These are phyloP conservation scores for Aspergillus sp. DNA, from an alignment of 2,329 filamentous ascomycete genomes.

Conservation along the genomic window DNA sequence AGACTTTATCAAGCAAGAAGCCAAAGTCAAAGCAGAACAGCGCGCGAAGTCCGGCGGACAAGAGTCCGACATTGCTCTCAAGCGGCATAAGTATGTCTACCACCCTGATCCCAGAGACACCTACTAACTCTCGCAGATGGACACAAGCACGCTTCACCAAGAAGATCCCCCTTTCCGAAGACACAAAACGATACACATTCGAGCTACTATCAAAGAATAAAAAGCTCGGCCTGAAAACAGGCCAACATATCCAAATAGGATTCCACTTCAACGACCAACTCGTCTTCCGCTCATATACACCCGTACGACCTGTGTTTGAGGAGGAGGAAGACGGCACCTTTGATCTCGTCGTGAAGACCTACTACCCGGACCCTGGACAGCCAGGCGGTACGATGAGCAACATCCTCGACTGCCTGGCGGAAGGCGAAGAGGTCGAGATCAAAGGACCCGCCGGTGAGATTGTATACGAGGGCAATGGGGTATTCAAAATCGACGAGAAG, in stretches of 20 bases:
- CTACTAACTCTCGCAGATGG: constrained; percentile 40
- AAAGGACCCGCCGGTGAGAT: constrained; percentile 59
- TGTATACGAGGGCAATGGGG: constrained; percentile 52
- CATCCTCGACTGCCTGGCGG: constrained; percentile 55
- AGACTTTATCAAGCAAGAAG: constrained; percentile 52
- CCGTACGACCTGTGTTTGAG: constrained; percentile 51
- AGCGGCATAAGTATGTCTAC: constrained; percentile 35
- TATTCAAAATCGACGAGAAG: constrained; percentile 52
- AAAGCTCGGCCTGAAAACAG: constrained; percentile 53
- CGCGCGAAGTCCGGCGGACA: constrained; percentile 36
- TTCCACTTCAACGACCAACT: constrained; percentile 59
- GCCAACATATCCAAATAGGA: constrained; percentile 59
- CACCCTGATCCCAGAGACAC: background rate
- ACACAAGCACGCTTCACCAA: constrained; percentile 46
- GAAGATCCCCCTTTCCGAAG: constrained; percentile 48
- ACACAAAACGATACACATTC: constrained; percentile 32
- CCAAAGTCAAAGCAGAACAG: constrained; percentile 47
- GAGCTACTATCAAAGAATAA: constrained; percentile 31
- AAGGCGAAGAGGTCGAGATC: constrained; percentile 57
- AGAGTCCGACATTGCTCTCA: constrained; percentile 42
- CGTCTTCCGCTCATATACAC: constrained; percentile 57
- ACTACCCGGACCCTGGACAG: constrained; percentile 53
- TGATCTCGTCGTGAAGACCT: constrained; percentile 57
- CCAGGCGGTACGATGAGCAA: constrained; percentile 60
- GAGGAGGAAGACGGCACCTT: constrained; percentile 51